phyloP scores from a whole-genome alignment of 306 rosid genomes.

The Cyclanthera cordifolia region DNA sequence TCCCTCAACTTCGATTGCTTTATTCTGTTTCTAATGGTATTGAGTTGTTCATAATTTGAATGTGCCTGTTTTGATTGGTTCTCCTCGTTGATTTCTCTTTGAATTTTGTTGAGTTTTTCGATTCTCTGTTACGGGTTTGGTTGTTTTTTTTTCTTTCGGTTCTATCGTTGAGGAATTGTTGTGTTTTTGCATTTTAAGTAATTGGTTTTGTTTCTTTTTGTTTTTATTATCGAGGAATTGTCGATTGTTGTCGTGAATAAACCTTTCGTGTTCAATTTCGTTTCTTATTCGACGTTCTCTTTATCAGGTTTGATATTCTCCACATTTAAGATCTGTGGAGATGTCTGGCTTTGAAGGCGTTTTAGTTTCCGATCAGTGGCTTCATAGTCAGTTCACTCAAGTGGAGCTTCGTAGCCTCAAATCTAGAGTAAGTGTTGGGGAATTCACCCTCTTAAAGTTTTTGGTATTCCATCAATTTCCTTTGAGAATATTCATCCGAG shows the following conservation, averaged over 20 bases:
- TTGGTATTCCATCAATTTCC: background rate
- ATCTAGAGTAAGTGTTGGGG: conserved; percentile 44
- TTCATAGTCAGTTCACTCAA: conserved; percentile 87
- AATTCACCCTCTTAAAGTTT: background rate
- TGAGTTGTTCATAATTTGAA: background rate
- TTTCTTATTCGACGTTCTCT: background rate
- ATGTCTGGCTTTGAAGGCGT: conserved; percentile 82
- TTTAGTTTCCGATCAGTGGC: conserved; percentile 76
- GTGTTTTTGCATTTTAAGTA: background rate
- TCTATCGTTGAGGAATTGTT: too few species aligned
- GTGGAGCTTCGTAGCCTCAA: conserved; percentile 83
- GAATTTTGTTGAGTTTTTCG: background rate
- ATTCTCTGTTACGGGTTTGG: background rate
- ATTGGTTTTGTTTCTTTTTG: background rate
- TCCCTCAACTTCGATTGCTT: conserved; percentile 13
- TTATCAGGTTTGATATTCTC: background rate
- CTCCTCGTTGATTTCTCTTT: too few species aligned
- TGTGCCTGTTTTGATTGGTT: background rate
- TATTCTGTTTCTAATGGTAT: background rate
- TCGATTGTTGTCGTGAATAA: too few species aligned
- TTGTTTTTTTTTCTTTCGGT: too few species aligned
- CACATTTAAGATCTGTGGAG: conserved; percentile 20
- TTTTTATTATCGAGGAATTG: background rate
- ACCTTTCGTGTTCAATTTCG: too few species aligned
- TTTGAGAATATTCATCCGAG: background rate